Base-by-base conservation (phyloP, 805 yeast genomes). In the Candida silvatica region DNA sequence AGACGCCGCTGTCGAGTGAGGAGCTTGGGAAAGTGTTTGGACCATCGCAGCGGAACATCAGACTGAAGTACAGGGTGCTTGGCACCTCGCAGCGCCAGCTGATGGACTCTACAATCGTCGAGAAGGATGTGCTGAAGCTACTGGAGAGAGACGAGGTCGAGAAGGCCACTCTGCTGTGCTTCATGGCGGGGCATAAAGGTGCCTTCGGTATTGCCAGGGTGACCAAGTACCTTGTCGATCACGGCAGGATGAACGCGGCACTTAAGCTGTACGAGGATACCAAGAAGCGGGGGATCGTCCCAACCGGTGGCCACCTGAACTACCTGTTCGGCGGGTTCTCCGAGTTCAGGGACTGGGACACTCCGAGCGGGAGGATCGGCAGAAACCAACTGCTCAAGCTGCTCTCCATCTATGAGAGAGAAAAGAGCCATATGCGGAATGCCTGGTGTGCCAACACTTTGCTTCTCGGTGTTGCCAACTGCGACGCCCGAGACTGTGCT, bases 181-280 rank as follows among this genome's bases (percentile, higher is more conserved):
- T 36, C 17, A 16, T 54, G 29, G 59, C 58, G 1, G 38, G 56
- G 18, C 28, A 22, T 20, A 64, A 66, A 25, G 84, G 82, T 6
- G 44, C 63, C 0, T 82, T 76, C 22, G 82, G 74, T 1, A 69
- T 75, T 73, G 82, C 83, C 42, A 63, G 69, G n/a, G 62, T 82
- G 0, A 51, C 76, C 47, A 65, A 69, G 39, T 67, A 74, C 61
- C 59, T 66, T 28, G 54, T 78, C 4, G 51, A 52, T 6, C 45
- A 59, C 6, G 64, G 67, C 3, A 64, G 66, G 17, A 51, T 66
- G 1, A 64, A 67, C 30, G 63, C 61, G 6, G 80, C 81, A 0
- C 37, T 78, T 18, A 70, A 70, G 27, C 43, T 72, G 15, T 66
- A 66, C 39, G 64, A 67, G 34, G 66, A 70, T 56, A 60, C 84